phyloP scores from a whole-genome alignment of 2,329 filamentous ascomycete genomes.

The Fusarium begoniae region DNA sequence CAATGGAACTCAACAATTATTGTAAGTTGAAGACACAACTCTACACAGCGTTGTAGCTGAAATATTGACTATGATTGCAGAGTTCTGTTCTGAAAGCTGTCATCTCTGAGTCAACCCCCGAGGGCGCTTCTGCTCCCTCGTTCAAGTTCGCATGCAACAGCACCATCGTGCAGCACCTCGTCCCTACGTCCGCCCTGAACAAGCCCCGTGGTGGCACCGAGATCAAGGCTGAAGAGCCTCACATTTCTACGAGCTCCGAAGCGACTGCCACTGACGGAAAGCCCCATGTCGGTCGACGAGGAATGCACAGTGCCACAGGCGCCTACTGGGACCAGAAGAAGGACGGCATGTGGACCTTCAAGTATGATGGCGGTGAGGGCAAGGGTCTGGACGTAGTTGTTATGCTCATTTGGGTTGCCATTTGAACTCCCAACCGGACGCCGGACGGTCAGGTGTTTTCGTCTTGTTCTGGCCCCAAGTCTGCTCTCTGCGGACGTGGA shows the following conservation, averaged over 20 bases:
- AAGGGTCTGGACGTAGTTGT: conserved; percentile 76
- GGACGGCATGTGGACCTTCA: conserved; percentile 90
- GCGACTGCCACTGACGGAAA: conserved; percentile 69
- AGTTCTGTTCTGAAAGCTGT: conserved; percentile 80
- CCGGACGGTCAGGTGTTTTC: conserved; percentile 6
- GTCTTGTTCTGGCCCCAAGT: conserved; percentile 11
- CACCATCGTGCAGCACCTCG: conserved; percentile 95
- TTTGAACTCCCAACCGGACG: conserved; percentile 52
- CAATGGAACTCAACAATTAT: conserved; percentile 95
- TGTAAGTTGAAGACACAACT: conserved; percentile 59
- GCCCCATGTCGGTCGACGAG: conserved; percentile 82
- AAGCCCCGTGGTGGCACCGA: conserved; percentile 64
- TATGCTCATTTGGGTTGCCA: conserved; percentile 81
- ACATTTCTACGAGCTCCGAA: conserved; percentile 64
- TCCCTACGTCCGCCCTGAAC: conserved; percentile 71
- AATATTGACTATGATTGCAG: conserved; percentile 53
- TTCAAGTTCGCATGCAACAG: conserved; percentile 98
- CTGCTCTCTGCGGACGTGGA: conserved; percentile 26
- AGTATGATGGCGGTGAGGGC: conserved; percentile 75
- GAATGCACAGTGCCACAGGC: conserved; percentile 87
- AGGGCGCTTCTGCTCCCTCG: conserved; percentile 64
- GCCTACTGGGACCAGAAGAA: conserved; percentile 93
- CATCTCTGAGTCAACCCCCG: conserved; percentile 76
- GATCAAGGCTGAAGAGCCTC: conserved; percentile 59
- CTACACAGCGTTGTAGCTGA: not conserved